Conservation (phyloP, 2,329 filamentous ascomycete species). For the Ophiobolus disseminans region DNA sequence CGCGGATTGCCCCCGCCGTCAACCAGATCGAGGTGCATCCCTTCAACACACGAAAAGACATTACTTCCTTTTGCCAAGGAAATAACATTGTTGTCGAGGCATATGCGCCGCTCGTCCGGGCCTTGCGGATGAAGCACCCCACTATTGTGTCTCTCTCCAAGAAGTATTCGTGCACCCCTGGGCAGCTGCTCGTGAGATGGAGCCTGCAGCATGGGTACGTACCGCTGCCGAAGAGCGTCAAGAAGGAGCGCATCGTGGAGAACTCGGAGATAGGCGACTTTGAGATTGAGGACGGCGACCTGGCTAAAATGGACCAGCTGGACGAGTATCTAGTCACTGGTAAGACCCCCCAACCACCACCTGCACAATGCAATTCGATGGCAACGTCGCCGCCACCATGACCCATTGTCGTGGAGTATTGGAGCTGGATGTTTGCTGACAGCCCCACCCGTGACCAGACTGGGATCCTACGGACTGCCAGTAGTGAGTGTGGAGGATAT, state of each 20-base stretch:
- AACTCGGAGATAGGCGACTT: conserved; percentile 70
- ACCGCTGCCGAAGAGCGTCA: conserved; percentile 75
- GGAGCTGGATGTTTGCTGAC: conserved; percentile 12
- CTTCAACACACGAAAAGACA: conserved; percentile 76
- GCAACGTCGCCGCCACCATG: conserved; percentile 20
- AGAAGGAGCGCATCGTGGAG: conserved; percentile 66
- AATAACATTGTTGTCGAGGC: conserved; percentile 77
- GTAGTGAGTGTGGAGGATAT: conserved; percentile 28
- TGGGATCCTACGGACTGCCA: conserved; percentile 57
- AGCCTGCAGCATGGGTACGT: conserved; percentile 76
- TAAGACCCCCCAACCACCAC: conserved; percentile 16
- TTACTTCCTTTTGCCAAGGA: conserved; percentile 69
- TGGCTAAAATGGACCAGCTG: conserved; percentile 67
- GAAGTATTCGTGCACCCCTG: conserved; percentile 74
- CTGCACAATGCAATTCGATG: conserved; percentile 3
- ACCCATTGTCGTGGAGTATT: not conserved
- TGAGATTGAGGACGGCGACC: conserved; percentile 67
- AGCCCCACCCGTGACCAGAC: conserved; percentile 39
- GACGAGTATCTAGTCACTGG: conserved; percentile 75
- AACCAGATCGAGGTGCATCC: conserved; percentile 84
- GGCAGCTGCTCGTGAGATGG: conserved; percentile 80
- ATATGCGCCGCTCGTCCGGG: conserved; percentile 78
- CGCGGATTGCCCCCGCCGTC: conserved; percentile 69
- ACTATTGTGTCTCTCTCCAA: conserved; percentile 67
- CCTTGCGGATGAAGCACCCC: conserved; percentile 72